Percentiles rank a stretch among this genome's conserved stretches.
These are phyloP conservation scores for Malus hybrid DNA, from an alignment of 331 rosid species.

Conservation along the genomic window DNA sequence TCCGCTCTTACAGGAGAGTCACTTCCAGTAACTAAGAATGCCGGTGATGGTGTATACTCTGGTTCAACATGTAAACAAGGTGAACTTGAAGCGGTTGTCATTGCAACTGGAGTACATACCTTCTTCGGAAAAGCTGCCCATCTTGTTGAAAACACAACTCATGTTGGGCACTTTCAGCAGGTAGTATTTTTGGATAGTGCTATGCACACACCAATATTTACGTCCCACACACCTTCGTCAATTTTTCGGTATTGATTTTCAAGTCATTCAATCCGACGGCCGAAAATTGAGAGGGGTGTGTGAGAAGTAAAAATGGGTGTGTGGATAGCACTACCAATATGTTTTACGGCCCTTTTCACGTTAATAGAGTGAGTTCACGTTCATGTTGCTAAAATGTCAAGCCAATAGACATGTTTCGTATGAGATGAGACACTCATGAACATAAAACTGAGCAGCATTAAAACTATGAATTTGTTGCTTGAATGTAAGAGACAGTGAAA, in stretches of 20 bases:
- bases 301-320: too few relatives aligned
- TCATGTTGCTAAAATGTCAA: not conserved
- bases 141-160: conserved; percentile 61
- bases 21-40: conserved; percentile 43
- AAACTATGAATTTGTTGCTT: not conserved
- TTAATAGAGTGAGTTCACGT: not conserved
- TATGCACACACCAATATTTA: too few relatives aligned
- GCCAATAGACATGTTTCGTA: not conserved
- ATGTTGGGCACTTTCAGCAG: conserved; percentile 68
- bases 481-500: not conserved
- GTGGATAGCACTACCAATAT: too few relatives aligned
- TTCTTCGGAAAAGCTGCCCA: conserved; percentile 78
- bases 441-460: not conserved
- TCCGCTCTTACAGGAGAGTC: conserved; percentile 77
- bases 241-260: too few relatives aligned
- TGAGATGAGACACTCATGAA: not conserved
- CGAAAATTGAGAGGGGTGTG: too few relatives aligned
- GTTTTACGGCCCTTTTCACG: not conserved
- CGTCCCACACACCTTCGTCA: too few relatives aligned
- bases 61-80: conserved; percentile 72
- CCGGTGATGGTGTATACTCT: conserved; percentile 54
- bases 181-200: conserved; percentile 8
- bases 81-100: conserved; percentile 69
- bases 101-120: conserved; percentile 66
- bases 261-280: too few relatives aligned